Conservation (phyloP, 176 grass and related monocot species). For the Panicum miliaceum region DNA sequence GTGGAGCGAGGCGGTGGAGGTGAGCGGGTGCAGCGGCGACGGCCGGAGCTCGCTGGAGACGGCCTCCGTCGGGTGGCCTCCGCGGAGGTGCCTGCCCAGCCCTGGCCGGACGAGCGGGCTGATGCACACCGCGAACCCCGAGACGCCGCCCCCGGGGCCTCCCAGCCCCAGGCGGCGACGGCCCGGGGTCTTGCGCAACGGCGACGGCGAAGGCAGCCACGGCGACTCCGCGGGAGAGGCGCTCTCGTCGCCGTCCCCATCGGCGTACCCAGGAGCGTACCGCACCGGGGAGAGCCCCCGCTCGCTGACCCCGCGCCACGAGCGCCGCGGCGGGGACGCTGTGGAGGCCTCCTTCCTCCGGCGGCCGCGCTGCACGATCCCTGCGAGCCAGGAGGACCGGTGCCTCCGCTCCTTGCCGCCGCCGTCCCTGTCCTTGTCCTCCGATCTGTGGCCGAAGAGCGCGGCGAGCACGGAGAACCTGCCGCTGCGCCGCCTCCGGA, state of each 20-base stretch:
- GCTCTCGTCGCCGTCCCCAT: constrained; percentile 25
- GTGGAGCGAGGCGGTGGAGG: constrained; percentile 43
- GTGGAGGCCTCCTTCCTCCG: constrained; percentile 24
- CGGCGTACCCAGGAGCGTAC: too few species aligned
- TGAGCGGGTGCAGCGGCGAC: constrained; percentile 59
- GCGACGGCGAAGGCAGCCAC: constrained; percentile 58
- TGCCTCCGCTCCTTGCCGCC: constrained; percentile 22
- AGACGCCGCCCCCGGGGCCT: constrained; percentile 36
- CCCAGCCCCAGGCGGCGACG: constrained; percentile 7
- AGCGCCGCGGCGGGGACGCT: constrained; percentile 6
- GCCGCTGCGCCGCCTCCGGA: constrained; percentile 28
- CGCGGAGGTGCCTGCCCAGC: constrained; percentile 51
- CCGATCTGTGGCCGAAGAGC: constrained; percentile 59
- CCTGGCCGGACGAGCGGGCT: constrained; percentile 74
- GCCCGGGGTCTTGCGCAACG: constrained; percentile 52
- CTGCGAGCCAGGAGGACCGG: constrained; percentile 68
- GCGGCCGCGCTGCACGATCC: constrained; percentile 22
- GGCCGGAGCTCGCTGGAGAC: constrained; percentile 60
- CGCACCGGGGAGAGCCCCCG: constrained; percentile 58
- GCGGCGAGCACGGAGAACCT: constrained; percentile 57
- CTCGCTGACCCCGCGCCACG: constrained; percentile 45
- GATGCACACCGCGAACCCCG: constrained; percentile 74
- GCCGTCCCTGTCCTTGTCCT: neutral
- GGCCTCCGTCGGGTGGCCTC: constrained; percentile 27
- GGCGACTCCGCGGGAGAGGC: constrained; percentile 45